phyloP scores from a whole-genome alignment of 2,329 filamentous ascomycete genomes.

The Gyromitra esculenta region DNA sequence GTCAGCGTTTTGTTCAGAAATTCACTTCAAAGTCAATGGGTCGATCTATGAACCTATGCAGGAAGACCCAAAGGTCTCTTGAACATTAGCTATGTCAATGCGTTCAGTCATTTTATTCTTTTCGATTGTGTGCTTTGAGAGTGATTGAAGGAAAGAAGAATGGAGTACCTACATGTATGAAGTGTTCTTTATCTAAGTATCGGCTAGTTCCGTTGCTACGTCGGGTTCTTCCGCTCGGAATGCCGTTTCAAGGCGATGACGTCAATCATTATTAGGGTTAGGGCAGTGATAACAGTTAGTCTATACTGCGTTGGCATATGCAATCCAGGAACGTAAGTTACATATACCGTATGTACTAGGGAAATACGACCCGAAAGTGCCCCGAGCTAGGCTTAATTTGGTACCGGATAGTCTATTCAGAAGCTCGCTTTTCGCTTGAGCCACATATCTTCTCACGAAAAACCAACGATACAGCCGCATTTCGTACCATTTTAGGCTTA shows the following conservation, averaged over 20 bases:
- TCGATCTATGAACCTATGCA: constrained; percentile 54
- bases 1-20: constrained; percentile 1
- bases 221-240: constrained; percentile 6
- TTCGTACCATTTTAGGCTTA: too few species aligned
- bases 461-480: too few species aligned
- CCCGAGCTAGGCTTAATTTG: too few species aligned
- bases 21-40: not conserved
- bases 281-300: constrained; percentile 13
- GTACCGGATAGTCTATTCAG: too few species aligned
- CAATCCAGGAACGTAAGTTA: not conserved
- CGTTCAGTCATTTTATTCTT: constrained; percentile 34
- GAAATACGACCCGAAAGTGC: too few species aligned
- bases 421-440: too few species aligned
- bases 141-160: not conserved
- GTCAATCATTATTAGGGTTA: constrained; percentile 13
- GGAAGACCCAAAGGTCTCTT: constrained; percentile 55
- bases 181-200: constrained; percentile 19
- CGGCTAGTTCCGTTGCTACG: constrained; percentile 1
- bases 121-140: constrained; percentile 7
- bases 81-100: constrained; percentile 54
- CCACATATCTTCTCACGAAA: too few species aligned
- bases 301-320: not conserved
- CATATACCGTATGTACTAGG: too few species aligned
- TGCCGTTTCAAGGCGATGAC: not conserved
- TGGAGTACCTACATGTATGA: not conserved